Percentiles rank a stretch among this genome's conserved stretches.
Conservation (phyloP, 768 basidiomycete genomes). For the Lentinula raphanica region DNA sequence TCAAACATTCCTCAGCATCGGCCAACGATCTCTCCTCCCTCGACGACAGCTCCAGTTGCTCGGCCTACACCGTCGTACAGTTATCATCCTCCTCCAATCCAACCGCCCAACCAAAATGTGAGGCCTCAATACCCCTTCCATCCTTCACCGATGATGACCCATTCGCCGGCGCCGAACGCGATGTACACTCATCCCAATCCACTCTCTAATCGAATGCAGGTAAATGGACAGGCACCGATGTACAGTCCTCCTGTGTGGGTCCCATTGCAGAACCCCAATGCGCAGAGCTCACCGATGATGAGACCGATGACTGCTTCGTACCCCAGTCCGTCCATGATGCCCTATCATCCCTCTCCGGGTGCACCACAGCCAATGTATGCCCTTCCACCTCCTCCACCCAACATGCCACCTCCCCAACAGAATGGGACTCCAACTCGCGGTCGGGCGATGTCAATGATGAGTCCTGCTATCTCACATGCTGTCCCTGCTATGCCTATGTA, state of each 20-base stretch:
- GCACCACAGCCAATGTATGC: slow-evolving; percentile 41
- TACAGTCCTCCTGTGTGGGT: slow-evolving; percentile 71
- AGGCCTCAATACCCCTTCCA: slow-evolving; percentile 55
- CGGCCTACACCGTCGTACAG: slow-evolving; percentile 30
- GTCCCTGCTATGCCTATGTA: slow-evolving; percentile 46
- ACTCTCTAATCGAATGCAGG: slow-evolving; percentile 52
- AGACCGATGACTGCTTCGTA: slow-evolving; percentile 60
- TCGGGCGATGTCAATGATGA: slow-evolving; percentile 57
- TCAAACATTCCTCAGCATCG: slow-evolving; percentile 42
- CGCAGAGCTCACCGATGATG: slow-evolving; percentile 49
- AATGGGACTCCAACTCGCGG: slow-evolving; percentile 37
- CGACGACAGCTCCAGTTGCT: slow-evolving; percentile 40
- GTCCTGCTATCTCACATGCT: slow-evolving; percentile 63
- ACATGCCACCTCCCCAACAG: slow-evolving; percentile 38
- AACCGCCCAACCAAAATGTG: slow-evolving; percentile 39
- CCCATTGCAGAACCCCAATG: slow-evolving; percentile 39
- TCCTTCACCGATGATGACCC: slow-evolving; percentile 66
- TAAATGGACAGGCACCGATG: slow-evolving; percentile 57
- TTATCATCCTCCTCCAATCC: slow-evolving; percentile 31
- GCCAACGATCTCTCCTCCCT: slow-evolving; percentile 47
- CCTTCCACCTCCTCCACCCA: slow-evolving; percentile 26
- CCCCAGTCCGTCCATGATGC: slow-evolving; percentile 49
- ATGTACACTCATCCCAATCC: slow-evolving; percentile 66
- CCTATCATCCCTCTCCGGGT: slow-evolving; percentile 52
- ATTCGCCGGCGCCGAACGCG: slow-evolving; percentile 62